Evolutionary conservation across 2,329 filamentous ascomycete genomes (phyloP), one percentile per base, ranked within the genome.

Genomic region (Claviceps sp.): DNA sequence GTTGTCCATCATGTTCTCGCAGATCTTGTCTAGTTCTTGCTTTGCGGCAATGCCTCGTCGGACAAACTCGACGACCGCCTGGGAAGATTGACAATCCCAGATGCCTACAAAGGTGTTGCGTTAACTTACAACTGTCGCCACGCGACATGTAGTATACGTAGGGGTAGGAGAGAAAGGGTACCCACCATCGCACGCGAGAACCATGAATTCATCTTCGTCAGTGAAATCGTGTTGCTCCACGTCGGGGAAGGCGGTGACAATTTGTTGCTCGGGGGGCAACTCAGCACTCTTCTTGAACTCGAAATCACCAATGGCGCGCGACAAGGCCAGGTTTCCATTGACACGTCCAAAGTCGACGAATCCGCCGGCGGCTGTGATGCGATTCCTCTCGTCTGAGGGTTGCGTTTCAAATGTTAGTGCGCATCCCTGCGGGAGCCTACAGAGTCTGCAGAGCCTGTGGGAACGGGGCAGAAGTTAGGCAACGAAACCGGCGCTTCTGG

Each of bases 1-100:
- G 74, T 97, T 98, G 75, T 98, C 91, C 93, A 98, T 98, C 89
- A 98, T 95, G 74, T 98, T 98, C 73, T 98, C 93, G 70, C 91
- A 97, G 63, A 98, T 97, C 67, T 87, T 87, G 52, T 90, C 83
- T 50, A 98, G 80, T 48, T 94, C 87, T 72, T 98, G 93, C 75
- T 95, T 95, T 50, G 90, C 90, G 48, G 89, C 91, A 68, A 98
- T 95, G 53, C 93, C 93, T 65, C 93, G 85, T 67, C 93, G 82
- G 58, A 97, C 93, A 66, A 98, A 98, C 70, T 98, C 93, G 60
- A 97, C 75, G 38, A 98, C 93, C 41, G 91, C 88, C 74, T 98
- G 93, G 46, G 93, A 98, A 52, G 93, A 96, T 69, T 97, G 93
- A 69, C 93, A 97, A 71, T 98, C 93, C 93, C 93, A 98, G 69